These are phyloP conservation scores for Echinochloa phyllopogon DNA, from an alignment of 176 grass and related monocot species.

Conservation along the genomic window DNA sequence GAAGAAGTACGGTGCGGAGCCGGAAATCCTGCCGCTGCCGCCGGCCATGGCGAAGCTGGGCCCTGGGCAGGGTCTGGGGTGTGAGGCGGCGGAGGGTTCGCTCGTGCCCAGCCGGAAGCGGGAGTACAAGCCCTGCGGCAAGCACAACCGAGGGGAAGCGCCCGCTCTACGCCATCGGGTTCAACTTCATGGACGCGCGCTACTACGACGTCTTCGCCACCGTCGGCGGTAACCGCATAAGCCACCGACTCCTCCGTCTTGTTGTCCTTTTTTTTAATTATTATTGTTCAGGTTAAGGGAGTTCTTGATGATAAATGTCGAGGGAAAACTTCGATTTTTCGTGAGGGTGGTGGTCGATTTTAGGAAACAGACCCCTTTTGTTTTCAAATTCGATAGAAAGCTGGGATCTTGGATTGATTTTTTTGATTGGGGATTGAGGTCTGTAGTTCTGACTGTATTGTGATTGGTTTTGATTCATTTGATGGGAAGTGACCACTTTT, in stretches of 20 bases:
- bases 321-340: not conserved
- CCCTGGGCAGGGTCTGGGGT: conserved; percentile 56
- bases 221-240: conserved; percentile 71
- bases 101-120: conserved; percentile 59
- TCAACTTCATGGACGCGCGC: conserved; percentile 87
- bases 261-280: not conserved
- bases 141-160: conserved; percentile 74
- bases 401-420: not conserved
- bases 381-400: not conserved
- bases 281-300: not conserved
- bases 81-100: conserved; percentile 69
- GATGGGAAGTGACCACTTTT: not conserved
- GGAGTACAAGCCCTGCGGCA: conserved; percentile 78
- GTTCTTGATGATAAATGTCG: not conserved
- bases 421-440: not conserved
- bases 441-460: not conserved
- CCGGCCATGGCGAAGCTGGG: conserved; percentile 54
- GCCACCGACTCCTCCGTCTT: not conserved
- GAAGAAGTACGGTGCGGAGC: not conserved
- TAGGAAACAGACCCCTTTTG: not conserved
- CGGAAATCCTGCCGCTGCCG: not conserved
- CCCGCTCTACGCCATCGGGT: conserved; percentile 87
- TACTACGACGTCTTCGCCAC: conserved; percentile 93
- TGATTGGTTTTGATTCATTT: conserved; percentile 13
- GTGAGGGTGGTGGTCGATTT: not conserved